Base-by-base conservation (phyloP, 2,329 filamentous ascomycete species). In the Talaromyces sp. region DNA sequence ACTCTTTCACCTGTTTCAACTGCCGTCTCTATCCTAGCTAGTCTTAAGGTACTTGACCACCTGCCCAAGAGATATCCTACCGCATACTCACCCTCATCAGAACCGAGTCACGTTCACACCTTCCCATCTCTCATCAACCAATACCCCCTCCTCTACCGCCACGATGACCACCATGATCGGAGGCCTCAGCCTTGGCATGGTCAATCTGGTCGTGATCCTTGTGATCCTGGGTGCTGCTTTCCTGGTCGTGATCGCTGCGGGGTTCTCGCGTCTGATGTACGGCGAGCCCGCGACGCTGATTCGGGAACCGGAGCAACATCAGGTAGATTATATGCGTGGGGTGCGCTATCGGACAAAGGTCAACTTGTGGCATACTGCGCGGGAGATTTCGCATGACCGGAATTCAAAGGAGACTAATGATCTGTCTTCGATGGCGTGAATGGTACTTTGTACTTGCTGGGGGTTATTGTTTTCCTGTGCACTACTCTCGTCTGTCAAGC, bases 311-410 rank as follows among this genome's bases (percentile, higher is more conserved):
- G 29, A 38, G 9, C 59, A 50, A 6, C 56, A 61, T 9, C 59
- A 61, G 27, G 9, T 58, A 14, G 54, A 55, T 29, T 61, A 61
- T 56, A 61, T 61, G 59, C 59, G 59, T n/a, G 54, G 57, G 43
- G 59, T 61, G 26, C 59, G 56, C 32, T 61, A 61, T 19, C 50
- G 41, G 19, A 58, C 38, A 4, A 48, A 54, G 21, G 26, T 61
- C 10, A 56, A 51, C 31, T 35, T 61, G 55, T 61, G 55, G 48
- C 46, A 35, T 35, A 51, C 55, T 26, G 52, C 55, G 24, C 55
- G 35, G 12, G 56, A 61, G 24, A 50, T 54, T 3, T 3, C 10
- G n/a, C 5, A 58, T 38, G 5, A 31, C 54, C 31, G 57, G 35
- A 26, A 61, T 11, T 46, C 43, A 4, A 46, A 24, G 43, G 43